phyloP scores from a whole-genome alignment of 208 protist species.

The Acanthamoeba triangularis region DNA sequence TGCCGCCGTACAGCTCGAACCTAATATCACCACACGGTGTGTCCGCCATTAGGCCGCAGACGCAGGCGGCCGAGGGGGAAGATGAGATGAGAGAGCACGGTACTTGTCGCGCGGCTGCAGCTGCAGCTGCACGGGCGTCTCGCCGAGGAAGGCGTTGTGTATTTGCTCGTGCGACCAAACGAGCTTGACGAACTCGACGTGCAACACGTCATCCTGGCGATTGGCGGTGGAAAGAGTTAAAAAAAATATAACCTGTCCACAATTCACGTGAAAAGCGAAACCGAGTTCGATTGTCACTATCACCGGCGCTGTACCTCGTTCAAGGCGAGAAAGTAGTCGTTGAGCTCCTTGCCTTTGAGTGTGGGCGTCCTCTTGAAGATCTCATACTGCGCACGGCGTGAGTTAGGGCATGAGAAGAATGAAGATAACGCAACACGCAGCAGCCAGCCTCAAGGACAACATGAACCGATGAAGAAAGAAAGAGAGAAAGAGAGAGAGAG shows the following conservation, averaged over 20 bases:
- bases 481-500: too few relatives aligned
- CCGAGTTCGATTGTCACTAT: too few relatives aligned
- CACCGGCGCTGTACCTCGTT: neutral
- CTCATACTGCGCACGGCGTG: neutral
- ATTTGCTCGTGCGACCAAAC: conserved; percentile 46
- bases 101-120: neutral
- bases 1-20: conserved; percentile 30
- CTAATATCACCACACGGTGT: neutral
- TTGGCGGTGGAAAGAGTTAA: neutral
- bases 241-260: too few relatives aligned
- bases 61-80: too few relatives aligned
- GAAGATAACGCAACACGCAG: too few relatives aligned
- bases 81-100: neutral
- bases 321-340: conserved; percentile 33
- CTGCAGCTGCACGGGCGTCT: conserved; percentile 9
- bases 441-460: too few relatives aligned
- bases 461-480: too few relatives aligned
- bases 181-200: conserved; percentile 28
- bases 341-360: conserved; percentile 34
- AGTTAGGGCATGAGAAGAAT: too few relatives aligned
- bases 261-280: too few relatives aligned
- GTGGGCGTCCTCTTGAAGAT: conserved; percentile 35
- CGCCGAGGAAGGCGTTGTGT: neutral
- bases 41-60: too few relatives aligned
- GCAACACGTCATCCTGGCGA: conserved; percentile 10